phyloP scores from a whole-genome alignment of 345 rosid species.

The Salix dunnii region DNA sequence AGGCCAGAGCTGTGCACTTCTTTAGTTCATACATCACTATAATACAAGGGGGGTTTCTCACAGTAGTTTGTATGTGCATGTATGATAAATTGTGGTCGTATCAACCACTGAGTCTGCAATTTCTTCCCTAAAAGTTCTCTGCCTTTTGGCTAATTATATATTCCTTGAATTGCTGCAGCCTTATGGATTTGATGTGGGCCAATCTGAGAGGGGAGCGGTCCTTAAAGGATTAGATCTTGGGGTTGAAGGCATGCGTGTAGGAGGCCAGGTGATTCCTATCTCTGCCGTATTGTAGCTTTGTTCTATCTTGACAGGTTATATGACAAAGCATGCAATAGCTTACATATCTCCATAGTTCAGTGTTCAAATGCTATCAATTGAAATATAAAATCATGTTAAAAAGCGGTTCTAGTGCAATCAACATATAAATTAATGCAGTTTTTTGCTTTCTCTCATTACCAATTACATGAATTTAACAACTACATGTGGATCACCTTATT shows the following conservation, averaged over 20 bases:
- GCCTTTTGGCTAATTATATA: background rate
- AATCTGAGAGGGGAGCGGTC: slow-evolving; percentile 79
- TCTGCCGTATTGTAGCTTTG: background rate
- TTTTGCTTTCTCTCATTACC: background rate
- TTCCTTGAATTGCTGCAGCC: slow-evolving; percentile 52
- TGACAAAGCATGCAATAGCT: background rate
- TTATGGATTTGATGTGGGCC: slow-evolving; percentile 91
- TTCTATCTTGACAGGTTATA: background rate
- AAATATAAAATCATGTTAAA: background rate
- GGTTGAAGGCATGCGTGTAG: slow-evolving; percentile 91
- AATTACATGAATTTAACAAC: background rate
- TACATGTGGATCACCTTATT: background rate
- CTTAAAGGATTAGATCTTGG: slow-evolving; percentile 94
- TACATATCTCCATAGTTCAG: background rate
- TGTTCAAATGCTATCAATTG: background rate
- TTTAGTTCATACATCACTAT: background rate
- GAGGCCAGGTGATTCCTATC: slow-evolving; percentile 68
- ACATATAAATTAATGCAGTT: background rate
- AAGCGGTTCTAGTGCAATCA: too few species aligned
- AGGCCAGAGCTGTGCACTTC: slow-evolving; percentile 12
- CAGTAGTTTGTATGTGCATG: background rate
- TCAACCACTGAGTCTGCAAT: background rate
- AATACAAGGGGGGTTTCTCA: too few species aligned
- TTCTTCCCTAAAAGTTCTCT: background rate
- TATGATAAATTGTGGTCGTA: background rate